Evolutionary conservation across 1,284 basidiomycete genomes (phyloP).

Genomic region (Anthracocystis panici-leucophaei): DNA sequence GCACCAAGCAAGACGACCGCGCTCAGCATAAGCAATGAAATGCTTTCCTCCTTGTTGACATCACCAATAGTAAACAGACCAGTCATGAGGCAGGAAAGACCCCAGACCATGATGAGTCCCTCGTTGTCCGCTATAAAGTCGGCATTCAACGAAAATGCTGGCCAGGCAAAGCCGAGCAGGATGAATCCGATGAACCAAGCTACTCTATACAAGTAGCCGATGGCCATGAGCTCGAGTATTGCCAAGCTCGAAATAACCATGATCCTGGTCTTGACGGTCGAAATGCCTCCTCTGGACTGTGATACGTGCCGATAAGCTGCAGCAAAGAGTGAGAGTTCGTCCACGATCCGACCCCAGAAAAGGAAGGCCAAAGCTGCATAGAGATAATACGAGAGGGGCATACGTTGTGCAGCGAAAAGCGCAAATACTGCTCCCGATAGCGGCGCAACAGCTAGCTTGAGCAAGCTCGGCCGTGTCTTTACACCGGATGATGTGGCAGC

Average conservation of each 20-base stretch:
- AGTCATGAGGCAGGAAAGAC: conserved; percentile 73
- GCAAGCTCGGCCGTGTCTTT: conserved; percentile 1
- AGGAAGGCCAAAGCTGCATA: conserved; percentile 82
- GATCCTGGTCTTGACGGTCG: not conserved
- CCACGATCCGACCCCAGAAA: conserved; percentile 73
- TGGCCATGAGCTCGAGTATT: conserved; percentile 77
- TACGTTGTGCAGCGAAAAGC: conserved; percentile 76
- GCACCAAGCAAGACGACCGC: conserved; percentile 42
- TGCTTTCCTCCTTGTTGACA: conserved; percentile 80
- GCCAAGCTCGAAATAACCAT: conserved; percentile 24
- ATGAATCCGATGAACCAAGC: conserved; percentile 81
- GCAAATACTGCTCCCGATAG: conserved; percentile 49
- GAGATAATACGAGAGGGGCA: conserved; percentile 81
- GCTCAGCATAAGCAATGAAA: conserved; percentile 47
- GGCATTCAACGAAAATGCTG: conserved; percentile 33
- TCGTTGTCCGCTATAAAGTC: conserved; percentile 61
- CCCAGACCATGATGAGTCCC: conserved; percentile 73
- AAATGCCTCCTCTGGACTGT: conserved; percentile 2
- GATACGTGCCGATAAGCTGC: conserved; percentile 14
- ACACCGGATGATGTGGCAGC: not conserved
- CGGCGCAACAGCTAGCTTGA: conserved; percentile 32
- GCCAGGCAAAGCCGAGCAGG: conserved; percentile 78
- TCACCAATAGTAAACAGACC: conserved; percentile 79
- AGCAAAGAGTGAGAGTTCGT: conserved; percentile 38
- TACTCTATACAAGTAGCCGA: conserved; percentile 74